These are phyloP conservation scores for Cladorrhinum sp. DNA, from an alignment of 2,329 filamentous ascomycete genomes.

Conservation along the genomic window DNA sequence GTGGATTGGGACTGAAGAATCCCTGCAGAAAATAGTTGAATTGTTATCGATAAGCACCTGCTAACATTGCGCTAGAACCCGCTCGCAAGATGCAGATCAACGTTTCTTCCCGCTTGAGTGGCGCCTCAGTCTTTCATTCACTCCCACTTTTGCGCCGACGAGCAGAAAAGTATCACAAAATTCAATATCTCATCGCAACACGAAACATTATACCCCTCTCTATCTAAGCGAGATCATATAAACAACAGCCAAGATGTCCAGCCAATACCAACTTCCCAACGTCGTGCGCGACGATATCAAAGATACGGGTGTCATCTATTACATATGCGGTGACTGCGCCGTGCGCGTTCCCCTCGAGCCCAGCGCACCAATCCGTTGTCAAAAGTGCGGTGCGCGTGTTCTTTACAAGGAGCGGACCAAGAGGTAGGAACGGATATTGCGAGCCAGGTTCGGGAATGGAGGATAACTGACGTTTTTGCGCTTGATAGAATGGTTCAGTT, in stretches of 20 bases:
- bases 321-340: constrained; percentile 83
- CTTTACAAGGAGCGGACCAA: constrained; percentile 98
- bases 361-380: constrained; percentile 79
- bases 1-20: neutral
- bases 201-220: no score
- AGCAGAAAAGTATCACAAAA: no score
- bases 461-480: constrained; percentile 23
- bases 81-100: no score
- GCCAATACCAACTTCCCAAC: constrained; percentile 71
- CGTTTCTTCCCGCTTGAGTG: no score
- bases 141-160: no score
- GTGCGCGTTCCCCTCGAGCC: constrained; percentile 71
- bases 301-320: constrained; percentile 54
- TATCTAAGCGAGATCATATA: no score
- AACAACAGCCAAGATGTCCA: constrained; percentile 49
- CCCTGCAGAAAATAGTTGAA: neutral
- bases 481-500: constrained; percentile 89
- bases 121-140: no score
- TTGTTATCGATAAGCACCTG: neutral
- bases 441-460: neutral
- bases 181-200: no score
- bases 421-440: no score
- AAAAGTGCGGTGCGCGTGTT: constrained; percentile 91
- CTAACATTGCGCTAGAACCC: no score
- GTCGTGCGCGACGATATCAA: constrained; percentile 37